phyloP scores from a whole-genome alignment of 768 basidiomycete genomes.

The Cystofilobasidium bisporidii region DNA sequence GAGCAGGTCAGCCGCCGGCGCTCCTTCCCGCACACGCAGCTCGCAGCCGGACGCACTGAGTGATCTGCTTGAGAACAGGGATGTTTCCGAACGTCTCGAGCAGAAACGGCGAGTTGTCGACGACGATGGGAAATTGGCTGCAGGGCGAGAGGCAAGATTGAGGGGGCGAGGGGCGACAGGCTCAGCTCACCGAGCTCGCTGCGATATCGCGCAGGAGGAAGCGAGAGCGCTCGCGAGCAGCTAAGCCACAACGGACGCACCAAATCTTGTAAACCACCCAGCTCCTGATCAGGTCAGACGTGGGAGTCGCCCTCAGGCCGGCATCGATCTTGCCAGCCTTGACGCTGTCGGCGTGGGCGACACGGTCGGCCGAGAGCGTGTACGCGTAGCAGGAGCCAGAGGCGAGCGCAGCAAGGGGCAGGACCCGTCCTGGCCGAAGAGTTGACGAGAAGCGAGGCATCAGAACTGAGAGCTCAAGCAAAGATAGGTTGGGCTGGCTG shows the following conservation, averaged over 20 bases:
- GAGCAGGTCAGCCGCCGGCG: not conserved
- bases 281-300: constrained; percentile 5
- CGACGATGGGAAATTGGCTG: constrained; percentile 25
- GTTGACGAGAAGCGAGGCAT: constrained; percentile 14
- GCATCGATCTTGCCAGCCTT: not conserved
- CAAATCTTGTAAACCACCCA: constrained; percentile 22
- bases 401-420: not conserved
- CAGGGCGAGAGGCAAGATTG: not conserved
- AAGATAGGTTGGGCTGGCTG: too few species aligned
- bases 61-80: constrained; percentile 8
- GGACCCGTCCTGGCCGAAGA: not conserved
- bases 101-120: constrained; percentile 25
- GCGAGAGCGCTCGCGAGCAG: not conserved
- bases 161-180: not conserved
- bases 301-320: not conserved
- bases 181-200: not conserved
- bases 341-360: constrained; percentile 8
- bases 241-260: not conserved
- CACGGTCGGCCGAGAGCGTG: not conserved
- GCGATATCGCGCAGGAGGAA: too few species aligned
- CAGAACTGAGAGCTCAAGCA: not conserved
- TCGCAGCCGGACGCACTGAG: constrained; percentile 10
- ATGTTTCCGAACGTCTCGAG: constrained; percentile 6
- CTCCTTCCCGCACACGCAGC: too few species aligned
- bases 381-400: not conserved